Conservation (phyloP, 169 alveolate species). For the Plasmodium berghei region DNA sequence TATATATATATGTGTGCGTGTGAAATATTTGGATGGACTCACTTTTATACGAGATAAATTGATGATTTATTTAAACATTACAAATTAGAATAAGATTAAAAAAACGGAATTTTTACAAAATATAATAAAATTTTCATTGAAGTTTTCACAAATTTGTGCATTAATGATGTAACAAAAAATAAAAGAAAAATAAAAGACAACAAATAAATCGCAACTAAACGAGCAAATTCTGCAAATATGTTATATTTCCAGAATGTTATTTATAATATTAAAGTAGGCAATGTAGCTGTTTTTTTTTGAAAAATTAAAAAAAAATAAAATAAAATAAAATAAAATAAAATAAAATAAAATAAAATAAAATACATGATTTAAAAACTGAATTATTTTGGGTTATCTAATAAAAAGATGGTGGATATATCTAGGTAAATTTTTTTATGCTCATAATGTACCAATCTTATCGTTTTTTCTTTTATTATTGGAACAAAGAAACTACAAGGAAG, state of each 20-base stretch:
- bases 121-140: too few species aligned
- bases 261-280: too few species aligned
- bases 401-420: slow-evolving; percentile 71
- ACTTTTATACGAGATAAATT: too few species aligned
- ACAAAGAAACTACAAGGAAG: slow-evolving; percentile 45
- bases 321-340: slow-evolving; percentile 1
- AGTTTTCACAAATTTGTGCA: too few species aligned
- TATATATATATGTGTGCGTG: too few species aligned
- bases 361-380: neutral
- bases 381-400: slow-evolving; percentile 51
- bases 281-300: neutral
- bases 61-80: too few species aligned
- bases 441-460: slow-evolving; percentile 69
- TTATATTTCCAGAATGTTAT: neutral
- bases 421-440: slow-evolving; percentile 64
- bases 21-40: too few species aligned
- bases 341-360: neutral
- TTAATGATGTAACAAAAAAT: neutral
- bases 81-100: too few species aligned
- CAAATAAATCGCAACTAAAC: neutral
- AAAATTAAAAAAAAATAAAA: neutral
- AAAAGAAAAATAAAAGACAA: neutral
- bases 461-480: slow-evolving; percentile 73
- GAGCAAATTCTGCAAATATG: neutral
- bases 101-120: too few species aligned